Evolutionary conservation across 2,329 filamentous ascomycete species (phyloP).

Genomic region (Sporothrix euskadiensis): DNA sequence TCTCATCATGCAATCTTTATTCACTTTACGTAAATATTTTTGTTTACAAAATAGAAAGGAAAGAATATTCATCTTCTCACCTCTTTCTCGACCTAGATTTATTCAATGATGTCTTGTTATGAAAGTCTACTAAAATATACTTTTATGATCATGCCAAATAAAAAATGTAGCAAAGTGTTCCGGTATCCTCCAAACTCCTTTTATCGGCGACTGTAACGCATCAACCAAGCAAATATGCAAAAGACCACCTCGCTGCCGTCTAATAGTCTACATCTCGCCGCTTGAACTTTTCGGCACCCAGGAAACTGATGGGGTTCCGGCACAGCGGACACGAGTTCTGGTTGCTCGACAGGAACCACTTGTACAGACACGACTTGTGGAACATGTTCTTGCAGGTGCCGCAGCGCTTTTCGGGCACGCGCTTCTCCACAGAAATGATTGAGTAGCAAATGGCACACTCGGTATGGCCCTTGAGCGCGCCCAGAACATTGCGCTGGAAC

Average conservation of each 20-base stretch:
- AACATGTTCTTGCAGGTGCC: constrained; percentile 92
- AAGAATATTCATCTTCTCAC: no score
- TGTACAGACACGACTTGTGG: constrained; percentile 85
- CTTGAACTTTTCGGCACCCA: constrained; percentile 29
- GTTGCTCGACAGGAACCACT: constrained; percentile 95
- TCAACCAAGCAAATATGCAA: background rate
- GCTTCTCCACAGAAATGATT: constrained; percentile 84
- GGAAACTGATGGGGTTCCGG: constrained; percentile 76
- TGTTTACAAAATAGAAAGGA: no score
- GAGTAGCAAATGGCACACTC: constrained; percentile 98
- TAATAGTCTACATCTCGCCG: background rate
- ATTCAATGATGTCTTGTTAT: no score
- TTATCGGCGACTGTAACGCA: background rate
- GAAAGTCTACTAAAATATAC: background rate
- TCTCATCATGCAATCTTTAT: no score
- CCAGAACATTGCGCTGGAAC: constrained; percentile 83
- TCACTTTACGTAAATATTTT: no score
- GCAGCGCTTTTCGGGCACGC: constrained; percentile 88
- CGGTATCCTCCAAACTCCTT: background rate
- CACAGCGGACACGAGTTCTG: constrained; percentile 91
- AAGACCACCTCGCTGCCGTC: background rate
- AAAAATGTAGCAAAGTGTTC: background rate
- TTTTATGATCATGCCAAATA: background rate
- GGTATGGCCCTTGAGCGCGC: constrained; percentile 85
- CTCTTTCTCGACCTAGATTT: no score